phyloP scores from a whole-genome alignment of 2,329 filamentous ascomycete species.

The Apiospora kogelbergensis region DNA sequence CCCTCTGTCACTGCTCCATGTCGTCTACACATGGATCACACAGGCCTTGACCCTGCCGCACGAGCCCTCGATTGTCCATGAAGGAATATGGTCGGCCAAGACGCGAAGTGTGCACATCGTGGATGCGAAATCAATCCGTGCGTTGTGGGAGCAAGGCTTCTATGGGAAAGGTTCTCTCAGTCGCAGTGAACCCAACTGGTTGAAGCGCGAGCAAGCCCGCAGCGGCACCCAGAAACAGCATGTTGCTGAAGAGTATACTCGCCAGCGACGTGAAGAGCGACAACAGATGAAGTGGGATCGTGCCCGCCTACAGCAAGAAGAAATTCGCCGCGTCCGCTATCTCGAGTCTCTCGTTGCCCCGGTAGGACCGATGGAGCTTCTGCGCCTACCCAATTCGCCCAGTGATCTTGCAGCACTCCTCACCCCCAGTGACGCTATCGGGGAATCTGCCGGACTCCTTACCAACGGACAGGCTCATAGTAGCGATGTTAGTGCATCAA shows the following conservation, averaged over 20 bases:
- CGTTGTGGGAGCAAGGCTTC: constrained; percentile 94
- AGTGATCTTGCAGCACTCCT: constrained; percentile 31
- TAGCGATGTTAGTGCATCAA: not conserved
- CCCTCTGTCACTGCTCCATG: constrained; percentile 80
- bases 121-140: constrained; percentile 72
- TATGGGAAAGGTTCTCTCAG: constrained; percentile 93
- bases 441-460: not conserved
- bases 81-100: constrained; percentile 76
- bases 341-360: constrained; percentile 47
- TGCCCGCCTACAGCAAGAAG: constrained; percentile 83
- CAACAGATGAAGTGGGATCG: constrained; percentile 86
- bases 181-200: constrained; percentile 92
- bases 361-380: constrained; percentile 46
- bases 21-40: constrained; percentile 74
- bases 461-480: not conserved
- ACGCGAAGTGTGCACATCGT: constrained; percentile 84
- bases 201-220: constrained; percentile 76
- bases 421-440: constrained; percentile 18
- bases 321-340: constrained; percentile 67
- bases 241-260: constrained; percentile 82
- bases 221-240: constrained; percentile 61
- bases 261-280: constrained; percentile 74
- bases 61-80: constrained; percentile 64
- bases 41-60: constrained; percentile 68
- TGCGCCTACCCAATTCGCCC: constrained; percentile 57